Base-by-base conservation (phyloP, 257 asterid species). In the Solanum okadae region DNA sequence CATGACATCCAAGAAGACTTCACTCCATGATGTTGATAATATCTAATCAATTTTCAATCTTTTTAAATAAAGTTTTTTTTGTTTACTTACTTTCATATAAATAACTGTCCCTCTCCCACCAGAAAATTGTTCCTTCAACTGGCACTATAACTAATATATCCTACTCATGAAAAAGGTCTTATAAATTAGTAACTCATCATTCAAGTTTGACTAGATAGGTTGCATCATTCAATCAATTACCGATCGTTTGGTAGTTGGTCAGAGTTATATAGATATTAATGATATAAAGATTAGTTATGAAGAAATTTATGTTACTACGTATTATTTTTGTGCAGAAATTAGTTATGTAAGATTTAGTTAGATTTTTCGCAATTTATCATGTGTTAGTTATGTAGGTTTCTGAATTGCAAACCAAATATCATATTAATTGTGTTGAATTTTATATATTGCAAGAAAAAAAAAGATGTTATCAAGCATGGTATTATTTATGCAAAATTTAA, bases 1-100 rank as follows among this genome's bases (percentile, higher is more conserved):
- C 44, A 77, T 46, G 90, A 86, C 84, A 44, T 85, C 12, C 49
- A 35, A 35, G 86, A 44, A 88, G 86, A 86, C 88, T 49, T 88
- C 87, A 27, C 52, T 70, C 38, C 76, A 77, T 88, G 84, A 88
- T 65, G 82, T 29, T 88, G 90, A 82, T 83, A 16, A 49, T 49
- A 83, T 75, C 84, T 34, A 33, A 88, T 88, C 75, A 84, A 38
- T 8, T 56, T 31, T 23, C 56, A 5, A 34, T 33, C 42, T 7
- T 34, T 25, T 78, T 44, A 29, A 34, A n/a, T 27, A 31, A 31
- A 70, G 38, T n/a, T 15, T 27, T 6, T 29, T 29, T 68, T 29
- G 18, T 70, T 16, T 56, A 56, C n/a, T 18, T 56, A 56, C 5
- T 56, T 56, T 56, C 65, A 7, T 78, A 44, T 25, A 78, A 35